Evolutionary conservation across 2,329 filamentous ascomycete genomes (phyloP), one percentile per base, ranked within the genome.

Genomic region (Penicillium sclerotiorum): DNA sequence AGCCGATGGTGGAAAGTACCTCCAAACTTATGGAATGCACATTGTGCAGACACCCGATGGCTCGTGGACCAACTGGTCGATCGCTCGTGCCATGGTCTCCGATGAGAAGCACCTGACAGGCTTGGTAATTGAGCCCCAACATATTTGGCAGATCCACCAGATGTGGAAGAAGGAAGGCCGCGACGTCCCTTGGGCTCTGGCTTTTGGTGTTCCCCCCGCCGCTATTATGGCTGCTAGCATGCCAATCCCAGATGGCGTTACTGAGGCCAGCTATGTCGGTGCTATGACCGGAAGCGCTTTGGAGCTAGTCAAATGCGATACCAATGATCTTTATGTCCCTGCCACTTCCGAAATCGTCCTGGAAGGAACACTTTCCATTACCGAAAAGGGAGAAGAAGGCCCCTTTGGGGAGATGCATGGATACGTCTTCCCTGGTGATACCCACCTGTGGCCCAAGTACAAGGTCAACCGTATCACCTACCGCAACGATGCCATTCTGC

Each of bases 261-360:
- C 71, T 0, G 79, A 81, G 58, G 73, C 71, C 3, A 76, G 68
- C 1, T 81, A 80, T 45, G 66, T 80, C 5, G 78, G 78, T 1
- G 71, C 77, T 0, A 65, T 81, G 46, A 68, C 67, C 1, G 78
- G 78, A 2, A 49, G 60, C 0, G 64, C 78, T 0, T 48, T 81
- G 6, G 73, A 81, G 23, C 54, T 81, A 0, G 73, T 78, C 35
- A 80, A 80, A 55, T 80, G 78, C 47, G 79, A 81, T n/a, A 77
- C 72, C 0, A 81, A 77, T 49, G 68, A 74, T 20, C 58, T 81
- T 0, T 58, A 68, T 5, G 77, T 81, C 1, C 79, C 79, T 0
- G 78, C 79, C 0, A 79, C 72, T 47, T 58, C 67, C 0, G 79
- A 82, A 56, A 80, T 81, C 42, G 73, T 81, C 0, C 61, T 81